Evolutionary conservation across 1,284 basidiomycete genomes (phyloP).

Genomic region (Apiotrichum gracile): DNA sequence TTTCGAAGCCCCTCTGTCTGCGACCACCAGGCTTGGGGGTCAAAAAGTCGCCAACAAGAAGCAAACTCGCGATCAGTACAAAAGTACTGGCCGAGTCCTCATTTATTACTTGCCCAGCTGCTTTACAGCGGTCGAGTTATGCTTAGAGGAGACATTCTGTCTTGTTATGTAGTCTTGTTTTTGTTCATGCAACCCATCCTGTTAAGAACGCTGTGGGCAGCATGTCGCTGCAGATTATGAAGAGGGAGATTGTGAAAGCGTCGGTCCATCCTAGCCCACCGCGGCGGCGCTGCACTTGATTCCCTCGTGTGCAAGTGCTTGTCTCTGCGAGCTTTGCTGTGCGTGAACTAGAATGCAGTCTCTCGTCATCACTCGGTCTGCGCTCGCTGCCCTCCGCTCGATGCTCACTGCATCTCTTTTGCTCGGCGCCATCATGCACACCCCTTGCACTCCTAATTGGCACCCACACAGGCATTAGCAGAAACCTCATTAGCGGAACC

Average conservation of each 20-base stretch:
- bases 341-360: too few species aligned
- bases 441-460: too few species aligned
- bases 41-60: conserved; percentile 42
- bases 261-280: too few species aligned
- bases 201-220: not conserved
- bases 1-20: conserved; percentile 47
- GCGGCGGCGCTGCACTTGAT: too few species aligned
- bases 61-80: not conserved
- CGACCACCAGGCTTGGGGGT: conserved; percentile 39
- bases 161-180: not conserved
- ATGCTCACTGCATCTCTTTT: too few species aligned
- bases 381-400: not conserved
- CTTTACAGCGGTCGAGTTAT: conserved; percentile 29
- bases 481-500: too few species aligned
- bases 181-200: not conserved
- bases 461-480: too few species aligned
- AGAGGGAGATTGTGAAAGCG: too few species aligned
- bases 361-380: too few species aligned
- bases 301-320: too few species aligned
- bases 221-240: too few species aligned
- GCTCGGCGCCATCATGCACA: not conserved
- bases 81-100: conserved; percentile 21
- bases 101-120: conserved; percentile 30
- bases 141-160: conserved; percentile 39
- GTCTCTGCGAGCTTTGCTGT: too few species aligned